These are phyloP conservation scores for Diaporthe sp. DNA, from an alignment of 2,329 filamentous ascomycete species.

Conservation along the genomic window DNA sequence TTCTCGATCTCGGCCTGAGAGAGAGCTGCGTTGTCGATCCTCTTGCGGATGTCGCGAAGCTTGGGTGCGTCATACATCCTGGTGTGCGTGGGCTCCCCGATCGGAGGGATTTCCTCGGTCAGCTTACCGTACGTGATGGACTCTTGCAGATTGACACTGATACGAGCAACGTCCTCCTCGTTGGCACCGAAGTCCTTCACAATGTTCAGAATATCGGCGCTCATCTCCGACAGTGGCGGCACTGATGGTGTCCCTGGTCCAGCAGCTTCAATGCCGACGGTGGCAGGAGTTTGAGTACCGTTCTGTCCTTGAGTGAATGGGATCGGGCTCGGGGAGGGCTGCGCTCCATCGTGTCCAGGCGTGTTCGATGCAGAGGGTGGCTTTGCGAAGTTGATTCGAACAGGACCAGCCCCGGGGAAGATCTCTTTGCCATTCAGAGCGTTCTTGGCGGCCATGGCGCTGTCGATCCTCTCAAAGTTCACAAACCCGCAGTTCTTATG, in stretches of 20 bases:
- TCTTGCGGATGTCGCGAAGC: conserved; percentile 94
- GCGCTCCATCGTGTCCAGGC: conserved; percentile 88
- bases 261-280: conserved; percentile 55
- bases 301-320: conserved; percentile 76
- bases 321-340: conserved; percentile 92
- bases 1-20: conserved; percentile 90
- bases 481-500: conserved; percentile 99
- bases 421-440: conserved; percentile 97
- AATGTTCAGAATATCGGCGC: conserved; percentile 86
- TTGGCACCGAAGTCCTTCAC: conserved; percentile 90
- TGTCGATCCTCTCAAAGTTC: conserved; percentile 94
- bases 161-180: conserved; percentile 81
- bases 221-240: conserved; percentile 82
- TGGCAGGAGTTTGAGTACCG: conserved; percentile 55
- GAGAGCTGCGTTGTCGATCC: conserved; percentile 95
- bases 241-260: conserved; percentile 71
- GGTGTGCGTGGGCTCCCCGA: conserved; percentile 89
- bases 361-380: conserved; percentile 92
- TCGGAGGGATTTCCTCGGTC: conserved; percentile 86
- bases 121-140: conserved; percentile 83
- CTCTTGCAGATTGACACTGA: conserved; percentile 80
- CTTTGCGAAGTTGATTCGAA: conserved; percentile 97
- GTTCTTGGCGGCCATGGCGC: conserved; percentile 89
- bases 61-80: conserved; percentile 94
- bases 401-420: conserved; percentile 94